Base-by-base conservation (phyloP, 441 rosid species). In the Gossypium gossypioides region DNA sequence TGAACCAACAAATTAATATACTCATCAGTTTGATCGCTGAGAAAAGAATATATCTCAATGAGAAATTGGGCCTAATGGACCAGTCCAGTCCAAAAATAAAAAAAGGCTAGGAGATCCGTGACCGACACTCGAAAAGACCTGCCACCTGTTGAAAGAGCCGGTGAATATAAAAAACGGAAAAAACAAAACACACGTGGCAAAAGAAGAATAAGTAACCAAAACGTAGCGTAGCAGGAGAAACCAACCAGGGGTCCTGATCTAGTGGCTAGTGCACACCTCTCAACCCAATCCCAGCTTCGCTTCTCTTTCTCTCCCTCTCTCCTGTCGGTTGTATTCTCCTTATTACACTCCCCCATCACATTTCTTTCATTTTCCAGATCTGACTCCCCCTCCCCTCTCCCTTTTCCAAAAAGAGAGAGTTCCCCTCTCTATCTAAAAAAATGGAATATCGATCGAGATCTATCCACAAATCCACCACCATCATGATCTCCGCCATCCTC, bases 371-470 rank as follows among this genome's bases (percentile, higher is more conserved):
- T 19, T 27, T 10, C 40, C 72, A 75, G 78, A 64, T 78, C 81
- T 57, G 8, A 40, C 9, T 13, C 37, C n/a, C 25, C 50, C n/a
- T 13, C 37, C 19, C 18, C 50, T 37, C 15, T 12, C 69, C 12
- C 57, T 7, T 69, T 51, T 48, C 32, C 73, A n/a, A 8, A 1
- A 32, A 34, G 70, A 52, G 70, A 63, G 77, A 57, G 55, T 37
- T 29, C 16, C 24, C 12, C 19, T 15, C 73, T 24, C 69, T 24
- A 1, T 71, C 40, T 34, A 56, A 22, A 68, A 59, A 86, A 64
- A 86, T 87, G 92, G 89, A 68, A 72, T 79, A 80, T 71, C 80
- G 71, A 68, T 72, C 78, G 63, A 69, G 81, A 59, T 72, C 74
- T 69, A 63, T 12, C 1, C 16, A 4, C 68, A 63, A 40, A 19